Base-by-base conservation (phyloP, 1,284 basidiomycete species). In the Chondrostereum purpureum region DNA sequence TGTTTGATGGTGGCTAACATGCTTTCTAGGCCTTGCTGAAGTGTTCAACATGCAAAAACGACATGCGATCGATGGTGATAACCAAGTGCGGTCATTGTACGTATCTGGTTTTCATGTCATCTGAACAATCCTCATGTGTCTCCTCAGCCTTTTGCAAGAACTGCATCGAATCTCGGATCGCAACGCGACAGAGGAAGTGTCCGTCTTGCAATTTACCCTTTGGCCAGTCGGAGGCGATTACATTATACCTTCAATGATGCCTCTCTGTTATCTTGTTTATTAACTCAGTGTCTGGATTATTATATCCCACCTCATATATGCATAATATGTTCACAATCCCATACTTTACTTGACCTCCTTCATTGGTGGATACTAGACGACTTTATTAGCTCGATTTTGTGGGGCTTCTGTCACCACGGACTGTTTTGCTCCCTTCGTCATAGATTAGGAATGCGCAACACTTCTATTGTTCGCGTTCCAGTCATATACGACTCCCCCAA, bases 81-180 rank as follows among this genome's bases (percentile, higher is more conserved):
- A 88, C 83, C 19, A 94, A 94, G 62, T 99, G 95, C 71, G 83
- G 90, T 79, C 94, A 97, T 62, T 91, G 91, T 93, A 61, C 57
- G 88, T 78, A 40, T 20, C 37, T 33, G 31, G 12, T 22, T 11
- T 31, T 39, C 3, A 43, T 37, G 24, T 46, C n/a, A 11, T 31
- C 27, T 16, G 46, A 24, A 24, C 22, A 42, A 23, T 23, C 45
- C n/a, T 42, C 40, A 42, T 19, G 17, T 51, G n/a, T 38, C 39
- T 46, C 21, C 19, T 38, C 37, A 92, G 89, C 92, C 0, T 95
- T 97, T 66, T 97, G 94, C 70, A 87, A 87, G 61, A 67, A 75
- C 17, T 89, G 95, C 62, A 79, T 99, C 39, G 93, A 97, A 54
- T 74, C 83, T 19, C 83, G 96, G 27, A 80, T 99, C 55, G 72